A percentile compares a stretch with the other conserved stretches of the same genome.
Conservation (phyloP, 345 rosid genomes). For the Tarenaya hassleriana region DNA sequence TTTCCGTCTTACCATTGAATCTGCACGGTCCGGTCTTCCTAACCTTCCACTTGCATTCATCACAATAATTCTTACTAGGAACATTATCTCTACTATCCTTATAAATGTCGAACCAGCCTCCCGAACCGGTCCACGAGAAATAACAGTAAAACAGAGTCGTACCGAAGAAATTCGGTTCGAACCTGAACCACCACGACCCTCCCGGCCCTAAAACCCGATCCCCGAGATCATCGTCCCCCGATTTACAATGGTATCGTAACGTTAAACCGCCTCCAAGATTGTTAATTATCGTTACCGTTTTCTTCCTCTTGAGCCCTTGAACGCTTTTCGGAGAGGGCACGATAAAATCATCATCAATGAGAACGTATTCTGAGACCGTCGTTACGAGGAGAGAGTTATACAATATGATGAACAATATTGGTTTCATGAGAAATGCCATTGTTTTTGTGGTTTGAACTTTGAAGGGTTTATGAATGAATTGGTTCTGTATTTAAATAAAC, state of each 20-base stretch:
- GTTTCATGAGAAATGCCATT: too few relatives aligned
- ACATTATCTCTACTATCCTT: conserved; percentile 14
- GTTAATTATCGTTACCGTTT: conserved; percentile 3
- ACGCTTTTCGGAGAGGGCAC: too few relatives aligned
- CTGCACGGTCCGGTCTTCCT: background rate
- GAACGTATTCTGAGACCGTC: too few relatives aligned
- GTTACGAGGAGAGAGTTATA: too few relatives aligned
- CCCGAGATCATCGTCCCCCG: conserved; percentile 1
- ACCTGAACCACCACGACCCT: conserved; percentile 14
- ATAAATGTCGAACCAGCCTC: conserved; percentile 12
- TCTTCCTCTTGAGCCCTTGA: too few relatives aligned
- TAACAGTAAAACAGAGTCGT: conserved; percentile 3
- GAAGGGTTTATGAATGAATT: too few relatives aligned
- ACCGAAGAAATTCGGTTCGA: background rate
- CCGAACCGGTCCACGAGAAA: background rate
- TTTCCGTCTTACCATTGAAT: background rate
- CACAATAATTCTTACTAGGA: background rate
- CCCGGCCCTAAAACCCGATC: background rate
- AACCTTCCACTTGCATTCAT: conserved; percentile 5
- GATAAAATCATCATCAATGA: too few relatives aligned
- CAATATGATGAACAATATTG: too few relatives aligned
- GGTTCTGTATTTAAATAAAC: too few relatives aligned
- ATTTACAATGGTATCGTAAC: conserved; percentile 9
- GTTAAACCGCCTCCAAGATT: background rate
- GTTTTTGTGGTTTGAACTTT: too few relatives aligned